phyloP scores from a whole-genome alignment of 2,329 filamentous ascomycete genomes.

The Colletotrichum trifolii region DNA sequence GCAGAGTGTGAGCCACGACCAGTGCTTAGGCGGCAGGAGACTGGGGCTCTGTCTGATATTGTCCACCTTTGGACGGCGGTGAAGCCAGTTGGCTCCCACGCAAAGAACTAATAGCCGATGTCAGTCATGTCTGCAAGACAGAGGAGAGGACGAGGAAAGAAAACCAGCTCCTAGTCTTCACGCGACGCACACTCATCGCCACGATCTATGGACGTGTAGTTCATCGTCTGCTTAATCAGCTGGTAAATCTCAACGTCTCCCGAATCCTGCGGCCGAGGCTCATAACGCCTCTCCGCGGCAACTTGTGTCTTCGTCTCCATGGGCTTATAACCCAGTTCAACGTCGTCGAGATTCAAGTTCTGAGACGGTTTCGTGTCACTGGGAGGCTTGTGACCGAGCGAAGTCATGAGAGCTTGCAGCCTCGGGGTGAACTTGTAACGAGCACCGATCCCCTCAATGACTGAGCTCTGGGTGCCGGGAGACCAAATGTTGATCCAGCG shows the following conservation, averaged over 20 bases:
- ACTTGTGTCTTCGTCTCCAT: slow-evolving; percentile 25
- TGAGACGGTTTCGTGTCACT: neutral
- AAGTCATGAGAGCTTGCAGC: slow-evolving; percentile 71
- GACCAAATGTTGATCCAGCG: slow-evolving; percentile 84
- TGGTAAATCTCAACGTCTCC: slow-evolving; percentile 52
- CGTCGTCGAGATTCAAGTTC: slow-evolving; percentile 2
- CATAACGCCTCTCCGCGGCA: slow-evolving; percentile 11
- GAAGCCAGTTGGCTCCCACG: slow-evolving; percentile 76
- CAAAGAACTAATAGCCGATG: slow-evolving; percentile 66
- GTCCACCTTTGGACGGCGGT: slow-evolving; percentile 48
- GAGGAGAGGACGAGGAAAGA: neutral
- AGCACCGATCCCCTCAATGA: slow-evolving; percentile 65
- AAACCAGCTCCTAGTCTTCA: neutral
- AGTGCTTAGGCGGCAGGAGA: slow-evolving; percentile 58
- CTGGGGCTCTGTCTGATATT: slow-evolving; percentile 39
- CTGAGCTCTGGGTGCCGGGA: slow-evolving; percentile 67
- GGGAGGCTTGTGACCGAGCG: slow-evolving; percentile 41
- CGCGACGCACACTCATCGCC: slow-evolving; percentile 67
- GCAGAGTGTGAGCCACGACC: slow-evolving; percentile 79
- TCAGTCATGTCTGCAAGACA: neutral
- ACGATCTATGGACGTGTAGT: slow-evolving; percentile 79
- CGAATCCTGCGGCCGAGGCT: slow-evolving; percentile 20
- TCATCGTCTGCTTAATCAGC: slow-evolving; percentile 77
- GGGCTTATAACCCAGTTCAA: slow-evolving; percentile 10
- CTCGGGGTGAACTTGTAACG: slow-evolving; percentile 77